phyloP scores from a whole-genome alignment of 75 land plant species.

The Cryptomeria japonica region DNA sequence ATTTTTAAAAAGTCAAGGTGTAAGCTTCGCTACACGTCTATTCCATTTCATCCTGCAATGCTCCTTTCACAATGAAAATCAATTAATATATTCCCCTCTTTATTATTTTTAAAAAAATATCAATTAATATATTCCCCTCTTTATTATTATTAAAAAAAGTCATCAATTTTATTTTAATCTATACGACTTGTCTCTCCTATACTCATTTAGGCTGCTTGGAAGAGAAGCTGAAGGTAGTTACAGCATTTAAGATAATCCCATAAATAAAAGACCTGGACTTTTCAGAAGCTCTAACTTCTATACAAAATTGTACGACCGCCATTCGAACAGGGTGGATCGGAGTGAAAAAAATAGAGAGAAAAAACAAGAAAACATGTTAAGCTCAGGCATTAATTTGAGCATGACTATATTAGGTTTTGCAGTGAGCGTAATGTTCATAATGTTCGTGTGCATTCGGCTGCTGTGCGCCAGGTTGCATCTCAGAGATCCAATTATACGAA shows the following conservation, averaged over 20 bases:
- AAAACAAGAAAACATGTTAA: conserved; percentile 20
- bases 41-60: neutral
- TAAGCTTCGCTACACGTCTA: no score
- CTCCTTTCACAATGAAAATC: neutral
- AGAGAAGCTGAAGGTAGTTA: neutral
- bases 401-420: conserved; percentile 76
- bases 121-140: neutral
- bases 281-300: neutral
- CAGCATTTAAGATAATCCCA: neutral
- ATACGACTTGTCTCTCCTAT: neutral
- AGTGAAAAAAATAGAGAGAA: neutral
- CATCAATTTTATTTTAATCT: neutral
- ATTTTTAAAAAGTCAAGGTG: no score
- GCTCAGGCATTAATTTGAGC: conserved; percentile 52
- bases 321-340: neutral
- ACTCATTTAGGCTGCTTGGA: neutral
- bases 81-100: no score
- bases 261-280: neutral
- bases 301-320: neutral
- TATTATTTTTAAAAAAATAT: neutral
- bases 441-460: conserved; percentile 65
- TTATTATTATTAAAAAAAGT: neutral
- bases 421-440: conserved; percentile 67
- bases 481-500: conserved; percentile 21
- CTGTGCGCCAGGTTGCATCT: conserved; percentile 61